Percentiles rank a stretch among this genome's conserved stretches.
These are phyloP conservation scores for Pyricularia grisea DNA, from an alignment of 2,329 filamentous ascomycete genomes.

Conservation along the genomic window DNA sequence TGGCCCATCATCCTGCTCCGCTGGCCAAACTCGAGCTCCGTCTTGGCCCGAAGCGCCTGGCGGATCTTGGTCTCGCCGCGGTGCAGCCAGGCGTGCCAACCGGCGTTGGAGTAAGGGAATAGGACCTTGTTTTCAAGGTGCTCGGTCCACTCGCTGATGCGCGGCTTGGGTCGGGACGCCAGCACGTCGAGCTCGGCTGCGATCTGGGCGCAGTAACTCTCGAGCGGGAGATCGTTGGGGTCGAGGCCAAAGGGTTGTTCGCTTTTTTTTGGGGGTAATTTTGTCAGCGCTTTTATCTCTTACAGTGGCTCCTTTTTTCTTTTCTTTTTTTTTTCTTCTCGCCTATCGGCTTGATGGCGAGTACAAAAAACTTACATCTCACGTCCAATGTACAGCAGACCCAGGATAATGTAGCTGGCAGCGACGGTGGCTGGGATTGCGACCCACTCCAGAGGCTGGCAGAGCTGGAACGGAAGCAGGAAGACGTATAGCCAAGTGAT, in stretches of 20 bases:
- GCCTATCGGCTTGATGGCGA: neutral
- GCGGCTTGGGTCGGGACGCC: conserved; percentile 42
- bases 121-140: conserved; percentile 26
- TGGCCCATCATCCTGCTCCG: conserved; percentile 16
- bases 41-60: conserved; percentile 28
- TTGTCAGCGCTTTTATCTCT: neutral
- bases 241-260: conserved; percentile 63
- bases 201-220: conserved; percentile 56
- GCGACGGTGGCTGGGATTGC: conserved; percentile 59
- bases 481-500: conserved; percentile 71
- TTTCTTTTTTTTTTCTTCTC: neutral
- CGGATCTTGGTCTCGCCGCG: conserved; percentile 36
- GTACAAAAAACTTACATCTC: conserved; percentile 34
- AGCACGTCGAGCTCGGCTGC: conserved; percentile 56
- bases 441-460: conserved; percentile 50
- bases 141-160: conserved; percentile 37
- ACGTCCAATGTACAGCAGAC: conserved; percentile 54
- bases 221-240: conserved; percentile 58
- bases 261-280: neutral
- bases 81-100: conserved; percentile 37
- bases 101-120: conserved; percentile 31
- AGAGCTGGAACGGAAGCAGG: conserved; percentile 64
- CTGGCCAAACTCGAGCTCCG: conserved; percentile 18
- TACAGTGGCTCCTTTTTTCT: neutral
- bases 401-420: conserved; percentile 65